Conservation (phyloP, 2,329 filamentous ascomycete species). For the Aspergillus fumigatus region DNA sequence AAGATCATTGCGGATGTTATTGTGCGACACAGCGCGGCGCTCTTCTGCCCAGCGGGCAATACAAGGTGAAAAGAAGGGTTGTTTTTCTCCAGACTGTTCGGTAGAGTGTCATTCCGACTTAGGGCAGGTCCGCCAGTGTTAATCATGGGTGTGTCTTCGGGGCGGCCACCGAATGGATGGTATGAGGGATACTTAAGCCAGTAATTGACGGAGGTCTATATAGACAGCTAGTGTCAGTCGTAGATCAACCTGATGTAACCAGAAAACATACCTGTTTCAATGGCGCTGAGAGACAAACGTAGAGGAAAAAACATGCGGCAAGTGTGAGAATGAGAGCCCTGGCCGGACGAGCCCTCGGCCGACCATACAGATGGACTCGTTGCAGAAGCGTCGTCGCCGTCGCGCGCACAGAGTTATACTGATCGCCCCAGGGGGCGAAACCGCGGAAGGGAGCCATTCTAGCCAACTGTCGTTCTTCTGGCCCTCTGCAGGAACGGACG, state of each 20-base stretch:
- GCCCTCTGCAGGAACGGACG: slow-evolving; percentile 1
- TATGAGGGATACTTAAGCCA: slow-evolving; percentile 32
- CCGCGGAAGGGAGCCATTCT: slow-evolving; percentile 25
- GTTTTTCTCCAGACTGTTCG: slow-evolving; percentile 28
- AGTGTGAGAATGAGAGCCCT: slow-evolving; percentile 19
- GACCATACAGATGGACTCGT: slow-evolving; percentile 20
- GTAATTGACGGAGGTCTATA: slow-evolving; percentile 24
- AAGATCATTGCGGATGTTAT: slow-evolving; percentile 55
- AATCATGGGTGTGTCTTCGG: slow-evolving; percentile 29
- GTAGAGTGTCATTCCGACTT: slow-evolving; percentile 25
- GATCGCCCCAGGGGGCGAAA: slow-evolving; percentile 20
- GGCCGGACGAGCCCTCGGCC: slow-evolving; percentile 23
- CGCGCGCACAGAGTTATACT: slow-evolving; percentile 19
- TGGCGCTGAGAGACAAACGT: slow-evolving; percentile 17
- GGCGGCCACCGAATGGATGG: slow-evolving; percentile 24
- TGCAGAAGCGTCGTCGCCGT: slow-evolving; percentile 18
- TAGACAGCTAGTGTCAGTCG: slow-evolving; percentile 2
- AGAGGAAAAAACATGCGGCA: slow-evolving; percentile 19
- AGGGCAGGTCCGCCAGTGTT: slow-evolving; percentile 15
- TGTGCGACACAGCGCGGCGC: slow-evolving; percentile 53
- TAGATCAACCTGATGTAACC: background rate
- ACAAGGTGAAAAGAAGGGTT: slow-evolving; percentile 52
- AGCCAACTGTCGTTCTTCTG: background rate
- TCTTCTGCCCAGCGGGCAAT: slow-evolving; percentile 47
- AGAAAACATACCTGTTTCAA: slow-evolving; percentile 17